Evolutionary conservation across 805 yeast genomes (phyloP), one percentile per base, ranked within the genome.

Genomic region (Lipomyces lipofer): DNA sequence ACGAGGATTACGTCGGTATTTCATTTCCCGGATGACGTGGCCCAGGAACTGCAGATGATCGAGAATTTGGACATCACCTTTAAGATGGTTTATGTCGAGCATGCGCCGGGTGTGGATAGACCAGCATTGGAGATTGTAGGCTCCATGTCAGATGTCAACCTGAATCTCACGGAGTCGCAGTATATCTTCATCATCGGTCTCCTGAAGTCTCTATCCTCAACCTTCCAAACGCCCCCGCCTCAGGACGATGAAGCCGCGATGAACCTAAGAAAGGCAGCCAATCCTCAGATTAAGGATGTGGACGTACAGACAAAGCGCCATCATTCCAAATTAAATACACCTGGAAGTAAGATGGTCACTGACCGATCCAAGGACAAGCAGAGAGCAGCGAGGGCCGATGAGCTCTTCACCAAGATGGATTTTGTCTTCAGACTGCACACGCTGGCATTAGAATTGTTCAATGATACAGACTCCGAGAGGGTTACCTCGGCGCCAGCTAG

Each of bases 1-100:
- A 83, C 90, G 2, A 80, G 78, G 52, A 71, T 92, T n/a, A 71
- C 80, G 0, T 86, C 97, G 0, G 69, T 69, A 2, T 80, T 90
- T 62, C 72, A 79, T 51, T 72, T 82, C 51, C 75, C 71, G 1
- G 71, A 73, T 8, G 75, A 66, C 1, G 62, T 70, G 2, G 66
- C 70, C 13, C 95, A 87, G 63, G 63, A 71, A 1, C 71, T 86
- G 28, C 83, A 85, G 52, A 81, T 92, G 60, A 64, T 91, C 0
- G 75, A 75, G 7, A 76, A 80, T 63, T 88, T 88, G 0, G 87
- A 86, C 58, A 70, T 73, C 25, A 67, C 77, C 13, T 71, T 79
- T 45, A 73, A 69, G 8, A 72, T 73, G 40, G 63, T 63, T 24
- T 67, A 67, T 4, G 65, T 62, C 3, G 70, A 70, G 45, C 66